These are phyloP conservation scores for Botrytis deweyae DNA, from an alignment of 2,329 filamentous ascomycete genomes.

Conservation along the genomic window DNA sequence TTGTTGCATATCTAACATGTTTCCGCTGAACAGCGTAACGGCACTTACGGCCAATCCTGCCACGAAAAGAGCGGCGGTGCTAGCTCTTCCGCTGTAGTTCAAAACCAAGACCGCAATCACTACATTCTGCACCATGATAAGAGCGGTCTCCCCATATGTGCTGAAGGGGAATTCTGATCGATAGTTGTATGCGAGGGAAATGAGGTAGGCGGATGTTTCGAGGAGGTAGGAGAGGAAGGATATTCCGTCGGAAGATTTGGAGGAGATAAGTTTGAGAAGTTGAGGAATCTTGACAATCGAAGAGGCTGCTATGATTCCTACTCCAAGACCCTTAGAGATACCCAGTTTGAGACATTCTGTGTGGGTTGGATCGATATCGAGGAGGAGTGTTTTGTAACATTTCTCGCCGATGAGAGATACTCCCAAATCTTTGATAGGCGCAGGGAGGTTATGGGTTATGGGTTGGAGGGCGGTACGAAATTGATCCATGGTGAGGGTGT, in stretches of 20 bases:
- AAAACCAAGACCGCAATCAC: slow-evolving; percentile 84
- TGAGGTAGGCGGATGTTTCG: slow-evolving; percentile 84
- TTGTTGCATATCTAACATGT: slow-evolving; percentile 56
- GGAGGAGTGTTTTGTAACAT: slow-evolving; percentile 84
- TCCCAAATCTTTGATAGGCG: slow-evolving; percentile 71
- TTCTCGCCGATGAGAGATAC: slow-evolving; percentile 74
- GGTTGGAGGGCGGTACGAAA: slow-evolving; percentile 62
- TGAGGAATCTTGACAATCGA: slow-evolving; percentile 95
- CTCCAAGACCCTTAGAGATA: slow-evolving; percentile 87
- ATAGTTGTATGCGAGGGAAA: slow-evolving; percentile 87
- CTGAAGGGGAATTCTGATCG: slow-evolving; percentile 92
- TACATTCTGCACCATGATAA: slow-evolving; percentile 91
- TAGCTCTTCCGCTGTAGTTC: slow-evolving; percentile 70
- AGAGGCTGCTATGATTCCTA: slow-evolving; percentile 88
- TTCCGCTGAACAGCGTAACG: slow-evolving; percentile 68
- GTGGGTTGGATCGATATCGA: slow-evolving; percentile 78
- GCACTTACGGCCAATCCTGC: slow-evolving; percentile 69
- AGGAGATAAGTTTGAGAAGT: slow-evolving; percentile 85
- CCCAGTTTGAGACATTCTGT: slow-evolving; percentile 82
- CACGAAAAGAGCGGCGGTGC: slow-evolving; percentile 73
- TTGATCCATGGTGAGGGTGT: slow-evolving; percentile 52
- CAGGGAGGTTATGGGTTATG: slow-evolving; percentile 71
- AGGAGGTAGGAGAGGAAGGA: slow-evolving; percentile 90
- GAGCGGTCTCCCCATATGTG: slow-evolving; percentile 91
- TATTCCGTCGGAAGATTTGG: slow-evolving; percentile 78